phyloP scores from a whole-genome alignment of 176 grass and related monocot species.

The Ensete glaucum region DNA sequence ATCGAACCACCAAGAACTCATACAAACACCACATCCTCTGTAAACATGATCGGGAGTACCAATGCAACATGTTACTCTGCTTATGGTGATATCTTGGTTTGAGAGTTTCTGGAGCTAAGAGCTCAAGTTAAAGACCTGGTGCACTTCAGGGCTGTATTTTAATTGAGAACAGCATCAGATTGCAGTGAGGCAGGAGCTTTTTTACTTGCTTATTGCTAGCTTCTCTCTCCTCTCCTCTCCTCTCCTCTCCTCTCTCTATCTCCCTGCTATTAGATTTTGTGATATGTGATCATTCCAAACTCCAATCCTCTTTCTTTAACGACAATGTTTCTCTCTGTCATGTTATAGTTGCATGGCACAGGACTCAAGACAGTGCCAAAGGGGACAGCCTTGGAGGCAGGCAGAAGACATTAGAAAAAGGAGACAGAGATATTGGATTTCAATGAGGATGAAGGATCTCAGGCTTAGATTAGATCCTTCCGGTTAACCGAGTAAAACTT shows the following conservation, averaged over 20 bases:
- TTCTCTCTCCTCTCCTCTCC: not conserved
- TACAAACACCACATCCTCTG: not conserved
- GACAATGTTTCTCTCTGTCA: constrained; percentile 10
- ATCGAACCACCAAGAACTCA: not conserved
- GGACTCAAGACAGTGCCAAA: constrained; percentile 18
- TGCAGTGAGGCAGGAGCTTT: not conserved
- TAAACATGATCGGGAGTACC: not conserved
- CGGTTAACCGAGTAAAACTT: constrained; percentile 12
- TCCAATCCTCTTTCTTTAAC: not conserved
- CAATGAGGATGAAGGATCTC: constrained; percentile 1
- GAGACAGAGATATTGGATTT: not conserved
- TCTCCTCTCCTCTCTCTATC: not conserved
- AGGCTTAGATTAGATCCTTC: not conserved
- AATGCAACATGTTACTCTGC: not conserved
- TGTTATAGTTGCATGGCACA: not conserved
- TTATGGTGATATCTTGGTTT: not conserved
- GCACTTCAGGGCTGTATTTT: not conserved
- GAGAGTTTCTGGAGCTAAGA: not conserved
- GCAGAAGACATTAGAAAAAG: constrained; percentile 3
- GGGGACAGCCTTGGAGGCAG: constrained; percentile 10
- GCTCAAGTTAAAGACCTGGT: not conserved
- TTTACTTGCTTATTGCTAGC: not conserved
- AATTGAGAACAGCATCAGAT: constrained; percentile 13
- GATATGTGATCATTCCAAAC: constrained; percentile 24
- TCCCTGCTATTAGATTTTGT: not conserved